A percentile compares a stretch with the other conserved stretches of the same genome.
Evolutionary conservation across 2,329 filamentous ascomycete genomes (phyloP).

Genomic region (Sordariomycetes sp.): DNA sequence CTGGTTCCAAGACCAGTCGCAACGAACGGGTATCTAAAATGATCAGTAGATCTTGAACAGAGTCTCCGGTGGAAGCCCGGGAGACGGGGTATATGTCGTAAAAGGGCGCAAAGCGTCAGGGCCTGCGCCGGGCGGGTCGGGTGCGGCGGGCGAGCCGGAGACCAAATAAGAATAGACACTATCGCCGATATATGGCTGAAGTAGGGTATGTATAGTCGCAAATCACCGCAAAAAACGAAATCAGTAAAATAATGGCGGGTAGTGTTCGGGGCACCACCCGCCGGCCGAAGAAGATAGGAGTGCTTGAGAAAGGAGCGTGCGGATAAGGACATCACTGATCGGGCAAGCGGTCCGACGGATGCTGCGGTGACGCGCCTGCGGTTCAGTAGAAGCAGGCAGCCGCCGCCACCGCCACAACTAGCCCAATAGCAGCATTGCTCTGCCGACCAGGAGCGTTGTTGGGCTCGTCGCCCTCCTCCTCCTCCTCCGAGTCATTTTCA

Average conservation of each 20-base stretch:
- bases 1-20: neutral
- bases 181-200: conserved; percentile 4
- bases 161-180: conserved; percentile 6
- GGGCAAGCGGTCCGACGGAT: neutral
- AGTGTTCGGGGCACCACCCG: neutral
- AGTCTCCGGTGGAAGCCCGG: neutral
- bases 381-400: conserved; percentile 32
- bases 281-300: neutral
- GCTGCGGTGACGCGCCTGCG: neutral
- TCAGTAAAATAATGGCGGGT: neutral
- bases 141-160: neutral
- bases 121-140: neutral
- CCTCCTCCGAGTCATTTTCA: neutral
- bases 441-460: conserved; percentile 29
- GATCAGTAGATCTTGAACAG: neutral
- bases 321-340: neutral
- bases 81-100: conserved; percentile 4
- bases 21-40: conserved; percentile 5
- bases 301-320: neutral
- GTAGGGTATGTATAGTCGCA: neutral
- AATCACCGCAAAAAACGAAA: neutral
- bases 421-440: conserved; percentile 35
- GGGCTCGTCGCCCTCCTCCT: conserved; percentile 9
- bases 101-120: neutral
- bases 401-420: conserved; percentile 41